Evolutionary conservation across 1,139 yeast species (phyloP).

Genomic region (Yamadazyma jaroonii): DNA sequence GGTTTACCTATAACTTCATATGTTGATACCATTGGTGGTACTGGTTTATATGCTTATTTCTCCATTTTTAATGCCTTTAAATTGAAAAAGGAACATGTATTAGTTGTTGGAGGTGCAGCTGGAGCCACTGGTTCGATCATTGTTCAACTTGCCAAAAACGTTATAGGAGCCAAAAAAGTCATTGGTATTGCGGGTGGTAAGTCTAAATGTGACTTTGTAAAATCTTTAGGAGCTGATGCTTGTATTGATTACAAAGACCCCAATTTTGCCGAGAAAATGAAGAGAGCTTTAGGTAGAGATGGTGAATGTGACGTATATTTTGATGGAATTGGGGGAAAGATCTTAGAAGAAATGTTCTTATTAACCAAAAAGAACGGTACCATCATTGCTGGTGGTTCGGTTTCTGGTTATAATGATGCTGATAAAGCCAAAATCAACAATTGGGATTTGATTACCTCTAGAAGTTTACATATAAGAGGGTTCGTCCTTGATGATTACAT

Average conservation of each 20-base stretch:
- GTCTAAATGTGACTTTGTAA: slow-evolving; percentile 53
- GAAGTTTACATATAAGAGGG: slow-evolving; percentile 49
- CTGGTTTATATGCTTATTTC: slow-evolving; percentile 63
- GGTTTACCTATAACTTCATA: slow-evolving; percentile 25
- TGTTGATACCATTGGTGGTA: slow-evolving; percentile 42
- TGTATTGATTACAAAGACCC: slow-evolving; percentile 53
- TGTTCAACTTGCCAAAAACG: slow-evolving; percentile 56
- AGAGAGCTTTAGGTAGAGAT: slow-evolving; percentile 35
- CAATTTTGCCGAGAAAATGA: slow-evolving; percentile 40
- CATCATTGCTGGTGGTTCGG: slow-evolving; percentile 61
- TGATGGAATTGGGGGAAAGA: slow-evolving; percentile 66
- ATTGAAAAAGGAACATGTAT: slow-evolving; percentile 29
- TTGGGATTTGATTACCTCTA: slow-evolving; percentile 44
- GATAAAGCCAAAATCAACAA: slow-evolving; percentile 28
- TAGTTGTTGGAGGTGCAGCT: slow-evolving; percentile 63
- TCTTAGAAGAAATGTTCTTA: slow-evolving; percentile 46
- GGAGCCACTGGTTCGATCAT: slow-evolving; percentile 66
- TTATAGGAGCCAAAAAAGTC: slow-evolving; percentile 53
- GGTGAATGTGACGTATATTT: slow-evolving; percentile 44
- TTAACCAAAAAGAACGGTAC: slow-evolving; percentile 40
- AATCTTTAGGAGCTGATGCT: slow-evolving; percentile 53
- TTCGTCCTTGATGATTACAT: slow-evolving; percentile 41
- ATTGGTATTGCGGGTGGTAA: slow-evolving; percentile 65
- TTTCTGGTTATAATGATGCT: slow-evolving; percentile 49
- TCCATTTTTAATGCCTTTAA: slow-evolving; percentile 48